These are phyloP conservation scores for Phoenix dactylifera DNA, from an alignment of 176 grass and related monocot genomes.

Conservation along the genomic window DNA sequence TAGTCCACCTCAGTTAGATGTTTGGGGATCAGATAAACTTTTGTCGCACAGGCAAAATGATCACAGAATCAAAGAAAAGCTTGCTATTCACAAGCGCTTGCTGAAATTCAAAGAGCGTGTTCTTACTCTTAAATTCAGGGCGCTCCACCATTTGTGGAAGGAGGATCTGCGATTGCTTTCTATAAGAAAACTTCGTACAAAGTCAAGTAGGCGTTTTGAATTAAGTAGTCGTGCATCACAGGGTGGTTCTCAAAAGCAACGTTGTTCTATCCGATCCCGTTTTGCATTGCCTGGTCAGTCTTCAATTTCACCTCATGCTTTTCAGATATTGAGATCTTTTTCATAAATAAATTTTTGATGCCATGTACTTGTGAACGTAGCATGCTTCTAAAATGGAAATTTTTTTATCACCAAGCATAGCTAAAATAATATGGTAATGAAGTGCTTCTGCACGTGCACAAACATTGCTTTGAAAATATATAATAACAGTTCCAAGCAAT, in stretches of 20 bases:
- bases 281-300: conserved; percentile 62
- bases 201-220: conserved; percentile 60
- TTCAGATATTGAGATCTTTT: neutral
- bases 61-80: conserved; percentile 43
- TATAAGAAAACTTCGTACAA: conserved; percentile 57
- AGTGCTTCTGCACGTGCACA: no score
- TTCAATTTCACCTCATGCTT: neutral
- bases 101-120: conserved; percentile 61
- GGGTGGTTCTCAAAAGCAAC: conserved; percentile 51
- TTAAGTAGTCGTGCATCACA: conserved; percentile 34
- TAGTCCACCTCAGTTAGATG: conserved; percentile 21
- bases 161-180: conserved; percentile 63
- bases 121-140: conserved; percentile 81
- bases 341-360: neutral
- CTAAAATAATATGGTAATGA: no score
- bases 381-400: no score
- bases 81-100: conserved; percentile 29
- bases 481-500: no score
- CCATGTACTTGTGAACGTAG: no score
- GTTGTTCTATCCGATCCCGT: conserved; percentile 40
- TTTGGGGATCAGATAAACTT: conserved; percentile 31
- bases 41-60: conserved; percentile 33
- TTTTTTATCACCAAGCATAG: no score
- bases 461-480: no score
- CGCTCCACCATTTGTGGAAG: conserved; percentile 66